Evolutionary conservation across 371 early-diverging fungal species (phyloP).

Genomic region (Gilbertella persicaria): DNA sequence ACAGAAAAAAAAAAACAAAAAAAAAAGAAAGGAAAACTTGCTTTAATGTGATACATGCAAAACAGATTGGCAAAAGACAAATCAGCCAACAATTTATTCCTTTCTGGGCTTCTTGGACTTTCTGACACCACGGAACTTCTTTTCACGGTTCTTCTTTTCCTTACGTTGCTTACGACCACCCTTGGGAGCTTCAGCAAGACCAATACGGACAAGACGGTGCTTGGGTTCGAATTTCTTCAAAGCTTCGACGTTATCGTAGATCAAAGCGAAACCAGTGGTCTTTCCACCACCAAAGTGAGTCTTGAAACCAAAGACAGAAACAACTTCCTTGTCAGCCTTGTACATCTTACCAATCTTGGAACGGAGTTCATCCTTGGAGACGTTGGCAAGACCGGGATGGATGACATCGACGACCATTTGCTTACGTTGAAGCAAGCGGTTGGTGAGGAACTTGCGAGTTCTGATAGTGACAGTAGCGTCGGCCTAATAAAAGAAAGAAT

Average conservation of each 20-base stretch:
- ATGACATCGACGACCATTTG: slow-evolving; percentile 98
- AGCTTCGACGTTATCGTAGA: slow-evolving; percentile 95
- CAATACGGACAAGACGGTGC: slow-evolving; percentile 90
- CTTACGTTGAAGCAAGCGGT: slow-evolving; percentile 97
- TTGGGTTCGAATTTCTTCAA: slow-evolving; percentile 99
- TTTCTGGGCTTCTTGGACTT: slow-evolving; percentile 77
- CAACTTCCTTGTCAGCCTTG: slow-evolving; percentile 90
- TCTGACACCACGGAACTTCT: slow-evolving; percentile 98
- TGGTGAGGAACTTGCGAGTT: slow-evolving; percentile 98
- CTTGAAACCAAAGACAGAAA: slow-evolving; percentile 95
- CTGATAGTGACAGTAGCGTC: slow-evolving; percentile 90
- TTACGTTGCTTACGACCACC: slow-evolving; percentile 97
- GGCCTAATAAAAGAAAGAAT: slow-evolving; percentile 50
- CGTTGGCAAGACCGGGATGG: slow-evolving; percentile 93
- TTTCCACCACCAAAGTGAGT: slow-evolving; percentile 98
- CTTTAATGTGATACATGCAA: too few species aligned
- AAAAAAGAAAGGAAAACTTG: too few species aligned
- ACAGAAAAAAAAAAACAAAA: background rate
- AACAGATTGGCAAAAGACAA: too few species aligned
- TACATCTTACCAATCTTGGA: slow-evolving; percentile 96
- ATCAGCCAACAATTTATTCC: slow-evolving; percentile 22
- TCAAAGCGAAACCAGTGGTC: slow-evolving; percentile 96
- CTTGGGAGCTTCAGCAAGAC: slow-evolving; percentile 75
- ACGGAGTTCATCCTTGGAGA: slow-evolving; percentile 91
- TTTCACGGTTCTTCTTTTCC: slow-evolving; percentile 98